Evolutionary conservation across 371 early-diverging fungal genomes (phyloP).

Genomic region (Sporodiniella umbellata): DNA sequence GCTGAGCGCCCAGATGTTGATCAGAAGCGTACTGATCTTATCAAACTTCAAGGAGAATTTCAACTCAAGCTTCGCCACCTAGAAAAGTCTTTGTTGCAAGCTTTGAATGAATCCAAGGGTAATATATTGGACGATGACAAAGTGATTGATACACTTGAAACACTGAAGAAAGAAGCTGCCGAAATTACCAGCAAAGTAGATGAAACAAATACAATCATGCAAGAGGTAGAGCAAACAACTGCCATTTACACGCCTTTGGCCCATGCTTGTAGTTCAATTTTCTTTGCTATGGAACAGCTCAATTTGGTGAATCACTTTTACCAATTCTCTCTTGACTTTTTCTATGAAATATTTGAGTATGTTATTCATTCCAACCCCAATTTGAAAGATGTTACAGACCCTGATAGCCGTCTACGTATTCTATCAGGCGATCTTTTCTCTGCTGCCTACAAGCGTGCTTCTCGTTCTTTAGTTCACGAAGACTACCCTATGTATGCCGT

Average conservation of each 20-base stretch:
- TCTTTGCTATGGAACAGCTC: constrained; percentile 95
- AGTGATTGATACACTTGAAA: constrained; percentile 92
- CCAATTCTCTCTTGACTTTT: constrained; percentile 97
- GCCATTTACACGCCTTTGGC: constrained; percentile 91
- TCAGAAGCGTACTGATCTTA: constrained; percentile 85
- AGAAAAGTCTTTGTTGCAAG: constrained; percentile 91
- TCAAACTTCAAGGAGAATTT: constrained; percentile 96
- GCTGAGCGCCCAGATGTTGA: constrained; percentile 96
- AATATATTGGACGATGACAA: constrained; percentile 97
- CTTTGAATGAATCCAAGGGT: constrained; percentile 92
- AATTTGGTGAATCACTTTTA: constrained; percentile 89
- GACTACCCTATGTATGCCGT: constrained; percentile 90
- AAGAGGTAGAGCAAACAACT: constrained; percentile 92
- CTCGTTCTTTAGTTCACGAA: constrained; percentile 85
- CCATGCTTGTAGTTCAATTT: constrained; percentile 87
- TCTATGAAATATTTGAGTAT: constrained; percentile 89
- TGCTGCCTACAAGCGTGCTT: constrained; percentile 79
- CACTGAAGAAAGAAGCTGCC: constrained; percentile 92
- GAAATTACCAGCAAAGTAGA: constrained; percentile 91
- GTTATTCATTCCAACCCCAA: constrained; percentile 80
- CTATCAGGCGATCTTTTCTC: constrained; percentile 83
- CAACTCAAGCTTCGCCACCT: constrained; percentile 88
- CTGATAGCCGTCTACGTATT: constrained; percentile 69
- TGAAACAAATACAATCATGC: constrained; percentile 93
- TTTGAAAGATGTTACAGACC: constrained; percentile 71